Evolutionary conservation across 2,329 filamentous ascomycete genomes (phyloP).

Genomic region (Drechslerella dactyloides): DNA sequence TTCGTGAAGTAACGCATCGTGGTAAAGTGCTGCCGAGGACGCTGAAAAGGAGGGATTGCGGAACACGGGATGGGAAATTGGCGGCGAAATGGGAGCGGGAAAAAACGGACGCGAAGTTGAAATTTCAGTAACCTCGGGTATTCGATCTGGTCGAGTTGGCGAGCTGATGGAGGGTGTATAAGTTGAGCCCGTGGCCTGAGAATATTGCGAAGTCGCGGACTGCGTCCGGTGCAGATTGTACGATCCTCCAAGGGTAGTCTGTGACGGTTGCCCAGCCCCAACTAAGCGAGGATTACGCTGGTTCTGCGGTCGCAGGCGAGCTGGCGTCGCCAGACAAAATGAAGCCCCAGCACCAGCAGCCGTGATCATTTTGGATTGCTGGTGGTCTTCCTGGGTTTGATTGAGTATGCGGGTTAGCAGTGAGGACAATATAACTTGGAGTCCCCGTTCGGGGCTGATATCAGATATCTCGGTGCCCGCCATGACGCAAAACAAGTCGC

Average conservation of each 20-base stretch:
- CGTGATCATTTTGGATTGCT: conserved; percentile 54
- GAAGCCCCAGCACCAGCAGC: conserved; percentile 54
- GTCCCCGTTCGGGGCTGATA: conserved; percentile 33
- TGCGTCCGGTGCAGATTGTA: conserved; percentile 47
- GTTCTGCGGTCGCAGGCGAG: conserved; percentile 54
- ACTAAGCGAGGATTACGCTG: conserved; percentile 49
- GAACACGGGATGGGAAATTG: conserved; percentile 50
- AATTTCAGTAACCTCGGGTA: conserved; percentile 50
- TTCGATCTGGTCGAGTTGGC: conserved; percentile 38
- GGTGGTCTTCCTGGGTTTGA: conserved; percentile 36
- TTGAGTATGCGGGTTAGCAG: conserved; percentile 42
- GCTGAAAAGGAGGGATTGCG: conserved; percentile 50
- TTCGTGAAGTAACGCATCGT: conserved; percentile 47
- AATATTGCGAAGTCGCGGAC: conserved; percentile 38
- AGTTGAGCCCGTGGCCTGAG: conserved; percentile 22
- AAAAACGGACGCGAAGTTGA: conserved; percentile 48
- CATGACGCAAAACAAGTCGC: conserved; percentile 14
- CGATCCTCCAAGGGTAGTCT: conserved; percentile 23
- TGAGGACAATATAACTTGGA: conserved; percentile 19
- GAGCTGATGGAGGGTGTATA: conserved; percentile 38
- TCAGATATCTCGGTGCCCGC: conserved; percentile 32
- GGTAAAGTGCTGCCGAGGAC: conserved; percentile 46
- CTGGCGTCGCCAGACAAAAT: conserved; percentile 54
- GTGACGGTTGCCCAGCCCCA: conserved; percentile 42
- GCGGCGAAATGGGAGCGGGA: conserved; percentile 46